phyloP scores from a whole-genome alignment of 148 eudicot genomes.

The Fagopyrum esculentum region DNA sequence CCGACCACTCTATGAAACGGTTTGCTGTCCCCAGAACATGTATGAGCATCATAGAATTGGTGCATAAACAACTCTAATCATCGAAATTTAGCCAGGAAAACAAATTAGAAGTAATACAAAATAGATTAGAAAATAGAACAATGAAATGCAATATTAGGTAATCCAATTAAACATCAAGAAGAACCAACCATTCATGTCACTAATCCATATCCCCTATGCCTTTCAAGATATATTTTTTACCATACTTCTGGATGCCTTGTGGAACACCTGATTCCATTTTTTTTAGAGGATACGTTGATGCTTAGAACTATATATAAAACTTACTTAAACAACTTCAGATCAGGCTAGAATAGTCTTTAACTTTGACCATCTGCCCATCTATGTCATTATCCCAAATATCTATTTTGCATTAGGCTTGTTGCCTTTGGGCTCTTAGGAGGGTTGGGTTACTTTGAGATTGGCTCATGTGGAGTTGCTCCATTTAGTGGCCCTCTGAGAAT shows the following conservation, averaged over 20 bases:
- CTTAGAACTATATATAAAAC: neutral
- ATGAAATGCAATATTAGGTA: neutral
- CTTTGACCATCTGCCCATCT: too few species aligned
- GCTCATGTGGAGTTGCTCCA: too few species aligned
- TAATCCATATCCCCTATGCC: neutral
- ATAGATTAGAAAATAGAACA: neutral
- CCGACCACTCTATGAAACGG: slow-evolving; percentile 69
- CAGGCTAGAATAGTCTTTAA: too few species aligned
- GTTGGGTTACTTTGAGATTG: too few species aligned
- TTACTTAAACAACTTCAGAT: neutral
- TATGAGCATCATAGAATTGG: slow-evolving; percentile 87
- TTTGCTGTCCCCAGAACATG: slow-evolving; percentile 57
- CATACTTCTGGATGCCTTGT: neutral
- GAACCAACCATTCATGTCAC: neutral
- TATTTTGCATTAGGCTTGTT: too few species aligned
- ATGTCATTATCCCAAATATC: too few species aligned
- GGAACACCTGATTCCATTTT: neutral
- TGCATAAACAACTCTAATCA: slow-evolving; percentile 66
- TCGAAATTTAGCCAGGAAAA: slow-evolving; percentile 4
- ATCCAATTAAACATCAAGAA: neutral
- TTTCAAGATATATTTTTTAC: neutral
- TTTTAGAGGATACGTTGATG: neutral
- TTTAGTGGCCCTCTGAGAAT: too few species aligned
- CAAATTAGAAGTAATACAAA: neutral
- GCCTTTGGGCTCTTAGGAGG: too few species aligned